Base-by-base conservation (phyloP, 2,329 filamentous ascomycete species). In the Aspergillus brunneoviolaceus region DNA sequence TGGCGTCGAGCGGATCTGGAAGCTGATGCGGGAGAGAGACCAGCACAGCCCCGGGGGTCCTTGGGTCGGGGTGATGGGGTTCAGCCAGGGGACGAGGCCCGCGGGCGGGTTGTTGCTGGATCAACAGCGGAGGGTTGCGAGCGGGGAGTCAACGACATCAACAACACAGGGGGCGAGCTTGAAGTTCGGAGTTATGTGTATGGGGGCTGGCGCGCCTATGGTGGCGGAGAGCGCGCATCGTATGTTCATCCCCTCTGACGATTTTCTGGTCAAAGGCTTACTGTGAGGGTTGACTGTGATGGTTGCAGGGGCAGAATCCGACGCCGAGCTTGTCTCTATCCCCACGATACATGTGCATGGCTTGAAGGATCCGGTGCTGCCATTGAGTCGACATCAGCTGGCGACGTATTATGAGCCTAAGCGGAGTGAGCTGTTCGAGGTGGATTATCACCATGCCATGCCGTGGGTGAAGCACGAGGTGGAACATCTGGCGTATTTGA, bases 391-490 rank as follows among this genome's bases (percentile, higher is more conserved):
- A 10, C 64, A 63, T 5, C 65, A 69, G 51, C 52, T 58, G 4
- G 51, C 45, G 4, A 60, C 51, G 7, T 67, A 58, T 16, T 69
- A 65, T 35, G 61, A 67, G 25, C 16, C 51, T 12, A 21, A 49
- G 11, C 55, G 56, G 2, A 35, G 55, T 6, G 55, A 10, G 33
- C 35, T 69, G 19, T 65, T 62, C 29, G 64, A 67, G 55, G 61
- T 68, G 5, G 62, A 68, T 16, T 69, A 69, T 39, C 67, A 69
- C 45, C 67, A 69, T 60, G 67, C 67, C 6, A 69, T 69, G 67
- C 67, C 67, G 19, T 69, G 67, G 67, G 60, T 61, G 10, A 63
- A 58, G 49, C 49, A 63, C 4, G 65, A 69, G 33, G 59, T 63
- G 12, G 47, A 64, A 49, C 54, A 60, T 31, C 49, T 69, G 59